Evolutionary conservation across 768 basidiomycete species (phyloP), one percentile per base, ranked within the genome.

Genomic region (Podaxis sp.): DNA sequence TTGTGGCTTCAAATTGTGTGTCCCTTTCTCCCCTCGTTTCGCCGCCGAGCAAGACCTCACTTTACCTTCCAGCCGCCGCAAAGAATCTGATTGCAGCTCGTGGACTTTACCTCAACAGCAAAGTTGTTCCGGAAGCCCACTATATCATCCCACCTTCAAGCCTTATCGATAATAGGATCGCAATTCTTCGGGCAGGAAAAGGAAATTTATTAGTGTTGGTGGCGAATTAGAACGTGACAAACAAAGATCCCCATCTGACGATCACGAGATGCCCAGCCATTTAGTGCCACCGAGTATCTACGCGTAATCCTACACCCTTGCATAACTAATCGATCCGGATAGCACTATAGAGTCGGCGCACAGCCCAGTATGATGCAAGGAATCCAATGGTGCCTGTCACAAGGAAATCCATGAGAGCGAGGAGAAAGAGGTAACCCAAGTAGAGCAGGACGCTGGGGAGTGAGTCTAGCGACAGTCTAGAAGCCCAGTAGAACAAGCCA

Each of bases 371-470:
- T 4, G 89, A 85, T 21, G 93, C 90, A 42, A 95, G 77, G 79
- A 95, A 97, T 9, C 95, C 95, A 65, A 97, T 93, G 10, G 92
- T 90, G 40, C 93, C 92, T 57, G 93, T 93, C 58, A 94, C 80
- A 25, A 98, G 78, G 81, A 96, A 98, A 69, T 91, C 85, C 35
- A 96, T 76, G n/a, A 93, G 69, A 14, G 86, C 84, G 58, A 98
- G 80, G 44, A 97, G 79, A 69, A 90, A 79, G 61, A 98, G 79
- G 74, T 98, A 98, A 28, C 96, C 95, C 32, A 98, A 80, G 76
- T 95, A 98, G 23, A 98, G 80, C 28, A 89, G 79, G 36, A 89
- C 82, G 67, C 90, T 91, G 3, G 93, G 82, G 59, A 93, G 76
- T 7, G 91, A 91, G 70, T 88, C 87, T 54, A 98, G 81, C 23